A percentile compares a stretch with the other conserved stretches of the same genome.
phyloP scores from a whole-genome alignment of 2,329 filamentous ascomycete species.

The Phialophora macrospora region DNA sequence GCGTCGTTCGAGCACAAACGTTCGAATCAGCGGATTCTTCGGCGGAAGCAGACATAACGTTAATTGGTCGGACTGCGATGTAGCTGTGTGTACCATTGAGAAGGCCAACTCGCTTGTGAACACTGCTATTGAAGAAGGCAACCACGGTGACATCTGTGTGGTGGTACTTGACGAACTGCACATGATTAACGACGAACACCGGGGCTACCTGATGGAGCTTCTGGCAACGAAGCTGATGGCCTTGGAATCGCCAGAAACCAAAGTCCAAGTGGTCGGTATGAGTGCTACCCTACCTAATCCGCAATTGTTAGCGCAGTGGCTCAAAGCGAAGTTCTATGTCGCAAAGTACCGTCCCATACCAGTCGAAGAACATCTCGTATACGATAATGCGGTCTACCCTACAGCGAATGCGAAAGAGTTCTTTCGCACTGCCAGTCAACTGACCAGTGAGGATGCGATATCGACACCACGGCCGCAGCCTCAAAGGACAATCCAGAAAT shows the following conservation, averaged over 20 bases:
- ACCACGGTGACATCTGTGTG: slow-evolving; percentile 65
- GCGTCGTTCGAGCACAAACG: slow-evolving; percentile 59
- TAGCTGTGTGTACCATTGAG: slow-evolving; percentile 79
- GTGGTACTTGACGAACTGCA: slow-evolving; percentile 80
- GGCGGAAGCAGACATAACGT: slow-evolving; percentile 71
- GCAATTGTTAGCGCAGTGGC: slow-evolving; percentile 70
- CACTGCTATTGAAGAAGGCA: slow-evolving; percentile 71
- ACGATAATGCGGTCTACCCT: slow-evolving; percentile 70
- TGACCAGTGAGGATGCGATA: slow-evolving; percentile 47
- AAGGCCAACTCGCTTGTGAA: slow-evolving; percentile 79
- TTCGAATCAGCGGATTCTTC: slow-evolving; percentile 74
- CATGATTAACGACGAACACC: slow-evolving; percentile 77
- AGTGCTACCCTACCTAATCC: slow-evolving; percentile 78
- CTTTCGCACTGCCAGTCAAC: slow-evolving; percentile 62
- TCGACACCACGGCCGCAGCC: slow-evolving; percentile 40
- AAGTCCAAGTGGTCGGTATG: slow-evolving; percentile 76
- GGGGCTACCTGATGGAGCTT: slow-evolving; percentile 75
- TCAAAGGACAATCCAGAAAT: slow-evolving; percentile 58
- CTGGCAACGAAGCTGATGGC: slow-evolving; percentile 75
- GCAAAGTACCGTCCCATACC: slow-evolving; percentile 76
- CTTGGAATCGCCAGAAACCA: slow-evolving; percentile 51
- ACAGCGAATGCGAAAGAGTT: slow-evolving; percentile 64
- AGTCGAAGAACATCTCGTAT: slow-evolving; percentile 74
- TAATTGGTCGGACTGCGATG: slow-evolving; percentile 75
- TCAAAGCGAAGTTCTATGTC: slow-evolving; percentile 71